These are phyloP conservation scores for Nakazawaea wyomingensis DNA, from an alignment of 805 yeast species.

Conservation along the genomic window DNA sequence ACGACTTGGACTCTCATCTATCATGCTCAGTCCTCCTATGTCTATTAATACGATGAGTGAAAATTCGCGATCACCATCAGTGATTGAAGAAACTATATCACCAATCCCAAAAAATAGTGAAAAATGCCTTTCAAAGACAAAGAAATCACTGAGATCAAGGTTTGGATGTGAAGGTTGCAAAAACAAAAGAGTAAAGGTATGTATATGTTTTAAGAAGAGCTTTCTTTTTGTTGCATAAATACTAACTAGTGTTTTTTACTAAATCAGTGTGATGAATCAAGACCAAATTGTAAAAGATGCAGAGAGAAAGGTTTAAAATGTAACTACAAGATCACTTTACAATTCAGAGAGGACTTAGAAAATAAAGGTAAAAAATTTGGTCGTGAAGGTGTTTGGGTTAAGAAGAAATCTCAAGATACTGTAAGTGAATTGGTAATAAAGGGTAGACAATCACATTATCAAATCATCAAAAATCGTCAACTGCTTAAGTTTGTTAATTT, in stretches of 20 bases:
- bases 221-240: too few species aligned
- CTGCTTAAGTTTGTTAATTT: conserved; percentile 7
- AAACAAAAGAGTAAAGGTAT: conserved; percentile 16
- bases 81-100: too few species aligned
- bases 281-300: conserved; percentile 33
- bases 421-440: conserved; percentile 15
- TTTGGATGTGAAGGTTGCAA: conserved; percentile 23
- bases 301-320: conserved; percentile 20
- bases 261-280: conserved; percentile 31
- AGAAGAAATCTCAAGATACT: conserved; percentile 6
- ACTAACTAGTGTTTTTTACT: conserved; percentile 1
- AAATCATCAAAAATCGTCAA: conserved; percentile 3
- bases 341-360: conserved; percentile 15
- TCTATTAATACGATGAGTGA: conserved; percentile 19
- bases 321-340: conserved; percentile 10
- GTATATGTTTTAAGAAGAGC: not conserved
- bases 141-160: conserved; percentile 15
- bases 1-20: not conserved
- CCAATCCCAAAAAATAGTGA: too few species aligned
- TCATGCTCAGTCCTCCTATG: conserved; percentile 14
- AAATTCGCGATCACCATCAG: too few species aligned
- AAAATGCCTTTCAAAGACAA: not conserved
- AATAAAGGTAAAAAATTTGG: conserved; percentile 14
- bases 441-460: conserved; percentile 17
- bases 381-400: conserved; percentile 15